A percentile compares a stretch with the other conserved stretches of the same genome.
These are phyloP conservation scores for Malassezia yamatoensis DNA, from an alignment of 1,284 basidiomycete species.

Conservation along the genomic window DNA sequence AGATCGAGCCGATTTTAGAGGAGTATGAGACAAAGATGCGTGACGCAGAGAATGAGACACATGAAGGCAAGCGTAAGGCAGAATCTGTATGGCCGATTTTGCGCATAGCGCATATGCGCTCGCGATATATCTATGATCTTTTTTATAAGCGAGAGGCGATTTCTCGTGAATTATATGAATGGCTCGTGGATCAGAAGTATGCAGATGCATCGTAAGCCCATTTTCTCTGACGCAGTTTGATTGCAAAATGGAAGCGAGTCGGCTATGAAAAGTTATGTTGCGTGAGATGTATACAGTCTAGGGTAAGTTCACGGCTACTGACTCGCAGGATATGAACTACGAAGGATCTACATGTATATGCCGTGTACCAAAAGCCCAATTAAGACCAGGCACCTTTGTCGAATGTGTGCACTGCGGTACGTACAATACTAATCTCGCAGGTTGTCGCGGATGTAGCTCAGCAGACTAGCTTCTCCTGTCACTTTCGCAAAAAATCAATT, in stretches of 20 bases:
- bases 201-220: constrained; percentile 80
- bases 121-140: constrained; percentile 87
- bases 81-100: constrained; percentile 99
- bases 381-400: constrained; percentile 83
- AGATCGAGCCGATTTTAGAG: constrained; percentile 59
- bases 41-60: constrained; percentile 72
- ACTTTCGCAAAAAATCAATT: too few species aligned
- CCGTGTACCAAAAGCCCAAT: constrained; percentile 84
- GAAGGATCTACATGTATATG: constrained; percentile 98
- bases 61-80: constrained; percentile 92
- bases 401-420: constrained; percentile 92
- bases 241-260: constrained; percentile 98
- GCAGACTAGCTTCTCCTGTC: constrained; percentile 19
- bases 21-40: constrained; percentile 47
- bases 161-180: constrained; percentile 86
- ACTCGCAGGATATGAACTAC: constrained; percentile 81
- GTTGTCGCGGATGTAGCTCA: constrained; percentile 36
- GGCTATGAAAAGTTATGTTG: constrained; percentile 99
- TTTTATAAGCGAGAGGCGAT: constrained; percentile 98
- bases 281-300: constrained; percentile 87
- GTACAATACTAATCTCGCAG: constrained; percentile 46
- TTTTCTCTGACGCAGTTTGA: constrained; percentile 57
- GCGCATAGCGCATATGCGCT: constrained; percentile 84
- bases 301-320: constrained; percentile 53
- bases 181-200: constrained; percentile 94